Evolutionary conservation across 2,329 filamentous ascomycete species (phyloP).

Genomic region (Sclerotinia trifoliorum): DNA sequence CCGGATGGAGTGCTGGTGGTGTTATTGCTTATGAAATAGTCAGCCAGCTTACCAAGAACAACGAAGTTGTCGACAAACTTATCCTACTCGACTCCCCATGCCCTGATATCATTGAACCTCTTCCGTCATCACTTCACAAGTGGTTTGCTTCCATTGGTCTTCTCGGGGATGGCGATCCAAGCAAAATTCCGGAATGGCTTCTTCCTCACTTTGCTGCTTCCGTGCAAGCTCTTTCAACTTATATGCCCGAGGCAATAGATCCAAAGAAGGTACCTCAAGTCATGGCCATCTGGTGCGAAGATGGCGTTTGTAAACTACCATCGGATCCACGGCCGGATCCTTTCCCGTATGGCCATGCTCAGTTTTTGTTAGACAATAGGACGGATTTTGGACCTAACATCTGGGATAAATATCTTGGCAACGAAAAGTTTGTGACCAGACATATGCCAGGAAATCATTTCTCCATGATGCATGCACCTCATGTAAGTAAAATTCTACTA

Average conservation of each 20-base stretch:
- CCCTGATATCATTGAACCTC: constrained; percentile 65
- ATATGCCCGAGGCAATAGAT: constrained; percentile 19
- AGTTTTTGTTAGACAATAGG: constrained; percentile 23
- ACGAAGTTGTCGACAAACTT: constrained; percentile 58
- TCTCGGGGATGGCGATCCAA: constrained; percentile 56
- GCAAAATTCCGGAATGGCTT: constrained; percentile 43
- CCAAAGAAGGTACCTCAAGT: constrained; percentile 14
- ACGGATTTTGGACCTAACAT: constrained; percentile 20
- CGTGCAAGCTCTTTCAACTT: constrained; percentile 19
- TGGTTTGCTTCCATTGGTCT: constrained; percentile 73
- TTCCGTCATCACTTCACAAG: constrained; percentile 50
- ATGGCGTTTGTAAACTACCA: constrained; percentile 44
- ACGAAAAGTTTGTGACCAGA: constrained; percentile 47
- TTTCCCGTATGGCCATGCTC: constrained; percentile 20
- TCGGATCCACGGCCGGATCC: constrained; percentile 31
- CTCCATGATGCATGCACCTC: constrained; percentile 31
- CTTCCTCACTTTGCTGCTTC: constrained; percentile 19
- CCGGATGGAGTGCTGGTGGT: constrained; percentile 76
- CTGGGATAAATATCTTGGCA: constrained; percentile 22
- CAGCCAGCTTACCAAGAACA: constrained; percentile 56
- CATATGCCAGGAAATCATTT: constrained; percentile 32
- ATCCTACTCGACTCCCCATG: constrained; percentile 67
- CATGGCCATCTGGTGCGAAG: constrained; percentile 23
- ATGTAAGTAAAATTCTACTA: constrained; percentile 40
- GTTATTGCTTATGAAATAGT: constrained; percentile 69